phyloP scores from a whole-genome alignment of 768 basidiomycete species.

The Psilocybe sp. region DNA sequence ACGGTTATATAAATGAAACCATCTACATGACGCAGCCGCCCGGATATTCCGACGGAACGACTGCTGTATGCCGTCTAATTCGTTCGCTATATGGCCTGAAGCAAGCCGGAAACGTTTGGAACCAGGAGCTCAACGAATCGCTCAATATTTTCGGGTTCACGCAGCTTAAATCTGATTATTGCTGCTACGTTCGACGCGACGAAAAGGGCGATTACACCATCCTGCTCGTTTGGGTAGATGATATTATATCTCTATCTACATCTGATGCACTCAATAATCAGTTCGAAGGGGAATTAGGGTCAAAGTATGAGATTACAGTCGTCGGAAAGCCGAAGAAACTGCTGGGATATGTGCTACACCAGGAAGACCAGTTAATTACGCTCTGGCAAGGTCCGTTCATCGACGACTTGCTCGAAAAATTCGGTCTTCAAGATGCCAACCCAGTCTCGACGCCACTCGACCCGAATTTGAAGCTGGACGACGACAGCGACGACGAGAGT shows the following conservation, averaged over 20 bases:
- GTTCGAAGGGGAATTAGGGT: slow-evolving; percentile 19
- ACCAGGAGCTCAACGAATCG: slow-evolving; percentile 16
- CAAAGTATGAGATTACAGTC: slow-evolving; percentile 26
- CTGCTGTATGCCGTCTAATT: slow-evolving; percentile 18
- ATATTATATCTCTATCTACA: slow-evolving; percentile 25
- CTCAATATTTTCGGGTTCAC: slow-evolving; percentile 15
- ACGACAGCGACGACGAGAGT: not conserved
- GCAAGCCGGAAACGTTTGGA: slow-evolving; percentile 26
- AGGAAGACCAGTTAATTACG: slow-evolving; percentile 18
- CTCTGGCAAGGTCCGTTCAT: slow-evolving; percentile 28
- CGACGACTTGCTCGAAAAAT: slow-evolving; percentile 19
- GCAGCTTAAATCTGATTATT: slow-evolving; percentile 17
- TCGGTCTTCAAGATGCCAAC: slow-evolving; percentile 19
- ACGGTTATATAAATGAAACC: slow-evolving; percentile 24
- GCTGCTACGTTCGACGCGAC: slow-evolving; percentile 14
- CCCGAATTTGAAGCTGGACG: slow-evolving; percentile 17
- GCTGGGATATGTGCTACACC: slow-evolving; percentile 28
- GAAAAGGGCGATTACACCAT: slow-evolving; percentile 9
- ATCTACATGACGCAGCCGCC: slow-evolving; percentile 39
- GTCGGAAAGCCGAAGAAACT: slow-evolving; percentile 25
- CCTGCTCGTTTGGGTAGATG: slow-evolving; percentile 29
- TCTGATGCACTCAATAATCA: slow-evolving; percentile 10
- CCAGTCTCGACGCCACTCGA: slow-evolving; percentile 22
- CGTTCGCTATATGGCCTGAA: slow-evolving; percentile 37
- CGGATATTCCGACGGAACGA: slow-evolving; percentile 25